phyloP scores from a whole-genome alignment of 768 basidiomycete species.

The Suillus variegatus region DNA sequence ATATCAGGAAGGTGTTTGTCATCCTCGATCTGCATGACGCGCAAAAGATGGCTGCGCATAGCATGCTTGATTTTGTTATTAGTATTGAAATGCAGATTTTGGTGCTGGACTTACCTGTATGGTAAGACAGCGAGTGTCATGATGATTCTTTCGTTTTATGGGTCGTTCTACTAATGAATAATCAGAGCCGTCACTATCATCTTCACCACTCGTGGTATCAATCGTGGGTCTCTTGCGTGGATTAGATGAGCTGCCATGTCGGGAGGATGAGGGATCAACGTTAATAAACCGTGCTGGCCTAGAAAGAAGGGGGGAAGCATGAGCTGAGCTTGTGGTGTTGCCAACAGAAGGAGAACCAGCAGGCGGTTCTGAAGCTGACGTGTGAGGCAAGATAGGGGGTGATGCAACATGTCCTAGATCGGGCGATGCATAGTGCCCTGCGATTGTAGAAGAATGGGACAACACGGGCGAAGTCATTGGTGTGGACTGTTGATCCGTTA shows the following conservation, averaged over 20 bases:
- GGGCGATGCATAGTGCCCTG: conserved; percentile 16
- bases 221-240: conserved; percentile 34
- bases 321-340: conserved; percentile 10
- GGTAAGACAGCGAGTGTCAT: conserved; percentile 65
- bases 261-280: conserved; percentile 14
- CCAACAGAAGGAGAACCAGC: conserved; percentile 10
- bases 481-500: conserved; percentile 23
- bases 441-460: conserved; percentile 26
- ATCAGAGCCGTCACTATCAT: conserved; percentile 35
- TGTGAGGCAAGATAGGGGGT: not conserved
- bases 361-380: conserved; percentile 8
- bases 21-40: conserved; percentile 54
- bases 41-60: conserved; percentile 66
- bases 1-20: conserved; percentile 64
- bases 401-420: conserved; percentile 17
- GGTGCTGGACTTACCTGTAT: conserved; percentile 52
- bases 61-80: conserved; percentile 50
- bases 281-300: conserved; percentile 23
- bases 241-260: conserved; percentile 7
- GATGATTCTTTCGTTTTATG: conserved; percentile 54
- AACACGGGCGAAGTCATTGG: conserved; percentile 31
- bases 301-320: conserved; percentile 19
- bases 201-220: conserved; percentile 39
- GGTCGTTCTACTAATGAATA: conserved; percentile 35
- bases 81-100: not conserved